Base-by-base conservation (phyloP, 257 asterid species). In the Cynanchum wilfordii region DNA sequence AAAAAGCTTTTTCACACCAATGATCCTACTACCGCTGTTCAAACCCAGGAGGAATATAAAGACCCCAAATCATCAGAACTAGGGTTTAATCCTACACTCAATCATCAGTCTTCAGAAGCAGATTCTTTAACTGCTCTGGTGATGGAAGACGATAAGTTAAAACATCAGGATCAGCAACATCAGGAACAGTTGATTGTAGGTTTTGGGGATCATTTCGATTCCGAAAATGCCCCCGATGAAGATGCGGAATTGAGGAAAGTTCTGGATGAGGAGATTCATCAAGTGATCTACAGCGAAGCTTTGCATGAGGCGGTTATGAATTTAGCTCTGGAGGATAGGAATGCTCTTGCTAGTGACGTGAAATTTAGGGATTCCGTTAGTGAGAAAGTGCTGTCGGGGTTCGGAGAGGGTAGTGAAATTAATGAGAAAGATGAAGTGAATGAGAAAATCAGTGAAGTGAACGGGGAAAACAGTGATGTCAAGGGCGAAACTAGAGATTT, bases 261-360 rank as follows among this genome's bases (percentile, higher is more conserved):
- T 38, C 69, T 70, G 58, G 85, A 36, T n/a, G 82, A 76, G 45
- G 76, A 63, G 42, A 76, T 76, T 54, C 76, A 66, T 50, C 80
- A 75, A 22, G 76, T 68, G 72, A 67, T 54, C 55, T 63, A 50
- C 52, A 81, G 69, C 50, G 69, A 65, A 71, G 63, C 70, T 49
- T 67, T 72, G 73, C 44, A 66, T 56, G 79, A 77, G 60, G 85
- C 75, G 33, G 91, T 85, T 47, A 58, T 45, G 78, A 81, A 82
- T 44, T 74, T 84, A 1, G 74, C 72, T 54, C 66, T 76, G 71
- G 38, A 30, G 25, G 79, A 55, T 36, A 60, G 73, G 52, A 65
- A 65, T 58, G 73, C 24, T 4, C 22, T 11, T 10, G 50, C 12
- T 13, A 33, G 24, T 33, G 69, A 36, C 27, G 8, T 36, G 50